Evolutionary conservation across 2,329 filamentous ascomycete species (phyloP).

Genomic region (Cryphonectria japonica): DNA sequence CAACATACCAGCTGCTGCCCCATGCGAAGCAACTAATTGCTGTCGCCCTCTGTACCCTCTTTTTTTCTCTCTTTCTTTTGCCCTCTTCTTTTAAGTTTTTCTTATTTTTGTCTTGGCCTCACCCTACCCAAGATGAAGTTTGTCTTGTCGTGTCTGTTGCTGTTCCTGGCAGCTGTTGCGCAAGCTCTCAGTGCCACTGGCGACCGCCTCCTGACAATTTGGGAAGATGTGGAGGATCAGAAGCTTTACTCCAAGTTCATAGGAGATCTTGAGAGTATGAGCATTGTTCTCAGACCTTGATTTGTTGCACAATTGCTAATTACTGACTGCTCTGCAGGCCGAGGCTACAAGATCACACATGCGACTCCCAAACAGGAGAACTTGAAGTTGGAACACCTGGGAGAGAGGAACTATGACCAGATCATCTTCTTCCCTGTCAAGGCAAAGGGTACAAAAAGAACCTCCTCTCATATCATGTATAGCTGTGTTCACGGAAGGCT

Average conservation of each 20-base stretch:
- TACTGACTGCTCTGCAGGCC: slow-evolving; percentile 55
- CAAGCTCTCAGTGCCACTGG: slow-evolving; percentile 81
- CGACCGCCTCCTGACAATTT: slow-evolving; percentile 78
- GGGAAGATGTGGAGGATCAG: slow-evolving; percentile 83
- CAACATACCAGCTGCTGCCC: slow-evolving; percentile 22
- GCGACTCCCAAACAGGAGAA: slow-evolving; percentile 81
- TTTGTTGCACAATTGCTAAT: slow-evolving; percentile 32
- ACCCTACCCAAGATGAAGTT: slow-evolving; percentile 67
- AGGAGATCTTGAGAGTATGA: slow-evolving; percentile 69
- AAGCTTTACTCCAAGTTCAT: slow-evolving; percentile 82
- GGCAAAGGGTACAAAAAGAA: slow-evolving; percentile 70
- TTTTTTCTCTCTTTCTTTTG: slow-evolving; percentile 30
- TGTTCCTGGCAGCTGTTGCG: slow-evolving; percentile 68
- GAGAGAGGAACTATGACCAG: slow-evolving; percentile 89
- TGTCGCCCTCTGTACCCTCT: slow-evolving; percentile 15
- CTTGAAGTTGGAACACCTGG: slow-evolving; percentile 80
- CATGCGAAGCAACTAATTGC: slow-evolving; percentile 29
- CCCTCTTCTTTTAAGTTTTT: slow-evolving; percentile 27
- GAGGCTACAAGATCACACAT: slow-evolving; percentile 81
- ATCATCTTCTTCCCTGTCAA: slow-evolving; percentile 86
- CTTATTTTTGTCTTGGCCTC: slow-evolving; percentile 1
- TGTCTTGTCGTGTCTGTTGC: slow-evolving; percentile 69
- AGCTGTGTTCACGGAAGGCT: neutral
- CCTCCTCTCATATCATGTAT: neutral
- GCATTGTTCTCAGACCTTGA: neutral